Evolutionary conservation across 345 rosid species (phyloP).

Genomic region (Bruguiera sexangula): DNA sequence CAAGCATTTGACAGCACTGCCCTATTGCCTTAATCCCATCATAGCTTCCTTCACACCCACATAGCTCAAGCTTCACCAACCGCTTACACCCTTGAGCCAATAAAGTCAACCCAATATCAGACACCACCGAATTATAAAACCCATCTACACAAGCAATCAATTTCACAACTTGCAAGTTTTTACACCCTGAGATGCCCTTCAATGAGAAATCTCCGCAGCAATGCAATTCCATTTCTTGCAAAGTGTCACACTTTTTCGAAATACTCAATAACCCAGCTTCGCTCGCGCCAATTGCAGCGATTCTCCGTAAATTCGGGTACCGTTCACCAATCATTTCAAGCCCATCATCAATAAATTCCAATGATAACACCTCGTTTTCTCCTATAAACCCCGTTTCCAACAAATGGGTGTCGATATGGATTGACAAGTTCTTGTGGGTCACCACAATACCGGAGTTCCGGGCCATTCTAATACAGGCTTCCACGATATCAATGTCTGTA

Average conservation of each 20-base stretch:
- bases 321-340: slow-evolving; percentile 47
- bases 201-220: slow-evolving; percentile 63
- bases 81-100: slow-evolving; percentile 90
- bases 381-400: slow-evolving; percentile 27
- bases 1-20: slow-evolving; percentile 92
- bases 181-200: slow-evolving; percentile 75
- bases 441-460: slow-evolving; percentile 55
- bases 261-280: slow-evolving; percentile 64
- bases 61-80: slow-evolving; percentile 83
- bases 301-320: slow-evolving; percentile 67
- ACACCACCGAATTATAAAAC: slow-evolving; percentile 55
- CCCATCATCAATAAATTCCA: slow-evolving; percentile 49
- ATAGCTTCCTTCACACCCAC: slow-evolving; percentile 85
- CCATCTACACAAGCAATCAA: slow-evolving; percentile 63
- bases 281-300: slow-evolving; percentile 61
- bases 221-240: slow-evolving; percentile 84
- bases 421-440: slow-evolving; percentile 38
- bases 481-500: slow-evolving; percentile 52
- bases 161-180: slow-evolving; percentile 80
- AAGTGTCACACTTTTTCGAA: slow-evolving; percentile 56
- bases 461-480: slow-evolving; percentile 49
- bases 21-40: slow-evolving; percentile 95
- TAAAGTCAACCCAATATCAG: slow-evolving; percentile 89
- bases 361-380: slow-evolving; percentile 30
- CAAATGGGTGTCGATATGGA: slow-evolving; percentile 44